phyloP scores from a whole-genome alignment of 2,329 filamentous ascomycete species.

The Ophiognomonia clavigignenti-juglandacearum region DNA sequence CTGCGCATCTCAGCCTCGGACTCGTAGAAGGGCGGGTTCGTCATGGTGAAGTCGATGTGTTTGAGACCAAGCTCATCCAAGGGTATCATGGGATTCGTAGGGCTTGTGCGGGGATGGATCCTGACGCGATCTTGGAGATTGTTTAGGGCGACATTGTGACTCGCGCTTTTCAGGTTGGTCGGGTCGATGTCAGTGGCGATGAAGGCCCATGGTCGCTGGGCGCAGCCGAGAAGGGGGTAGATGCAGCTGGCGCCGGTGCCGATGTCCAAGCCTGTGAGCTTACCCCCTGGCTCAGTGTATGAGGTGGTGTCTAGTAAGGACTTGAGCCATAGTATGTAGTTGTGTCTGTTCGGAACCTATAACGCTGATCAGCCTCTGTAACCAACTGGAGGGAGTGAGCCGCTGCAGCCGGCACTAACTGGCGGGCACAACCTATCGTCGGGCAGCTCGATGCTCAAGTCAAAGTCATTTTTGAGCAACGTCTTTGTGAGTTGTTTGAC shows the following conservation, averaged over 20 bases:
- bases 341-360: slow-evolving; percentile 64
- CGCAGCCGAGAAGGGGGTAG: slow-evolving; percentile 77
- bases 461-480: slow-evolving; percentile 72
- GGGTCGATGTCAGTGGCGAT: slow-evolving; percentile 75
- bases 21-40: slow-evolving; percentile 92
- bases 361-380: slow-evolving; percentile 7
- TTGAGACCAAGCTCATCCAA: slow-evolving; percentile 47
- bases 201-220: slow-evolving; percentile 69
- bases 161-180: slow-evolving; percentile 62
- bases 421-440: slow-evolving; percentile 81
- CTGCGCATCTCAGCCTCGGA: slow-evolving; percentile 63
- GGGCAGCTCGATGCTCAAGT: slow-evolving; percentile 65
- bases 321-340: slow-evolving; percentile 89
- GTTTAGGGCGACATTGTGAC: slow-evolving; percentile 64
- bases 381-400: no score
- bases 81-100: slow-evolving; percentile 56
- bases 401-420: slow-evolving; percentile 52
- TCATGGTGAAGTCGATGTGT: slow-evolving; percentile 77
- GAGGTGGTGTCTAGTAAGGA: slow-evolving; percentile 68
- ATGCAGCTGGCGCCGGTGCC: slow-evolving; percentile 90
- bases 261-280: slow-evolving; percentile 71
- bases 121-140: slow-evolving; percentile 58
- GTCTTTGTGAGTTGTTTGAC: slow-evolving; percentile 79
- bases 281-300: slow-evolving; percentile 42
- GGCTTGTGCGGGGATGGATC: slow-evolving; percentile 47